Evolutionary conservation across 2,329 filamentous ascomycete species (phyloP).

Genomic region (Sclerotinia trifoliorum): DNA sequence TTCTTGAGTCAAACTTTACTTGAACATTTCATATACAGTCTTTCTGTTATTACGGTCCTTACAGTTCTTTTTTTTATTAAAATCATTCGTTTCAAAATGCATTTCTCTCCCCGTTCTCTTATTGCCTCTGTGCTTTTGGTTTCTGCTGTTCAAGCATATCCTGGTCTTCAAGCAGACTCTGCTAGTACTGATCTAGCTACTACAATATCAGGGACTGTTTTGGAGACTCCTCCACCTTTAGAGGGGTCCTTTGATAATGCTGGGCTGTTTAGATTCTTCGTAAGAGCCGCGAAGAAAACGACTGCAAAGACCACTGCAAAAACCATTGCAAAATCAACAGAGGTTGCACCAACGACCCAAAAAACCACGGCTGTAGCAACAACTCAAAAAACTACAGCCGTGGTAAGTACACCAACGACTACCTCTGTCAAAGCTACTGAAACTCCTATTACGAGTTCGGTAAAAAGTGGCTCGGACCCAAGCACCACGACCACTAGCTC

Average conservation of each 20-base stretch:
- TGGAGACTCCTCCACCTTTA: background rate
- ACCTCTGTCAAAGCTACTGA: background rate
- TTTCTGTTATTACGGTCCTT: slow-evolving; percentile 6
- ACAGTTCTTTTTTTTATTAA: background rate
- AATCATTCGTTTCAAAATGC: slow-evolving; percentile 9
- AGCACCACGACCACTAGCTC: background rate
- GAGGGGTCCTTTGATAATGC: background rate
- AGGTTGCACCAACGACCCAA: background rate
- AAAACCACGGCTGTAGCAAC: slow-evolving; percentile 5
- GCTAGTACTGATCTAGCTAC: background rate
- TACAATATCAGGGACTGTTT: background rate
- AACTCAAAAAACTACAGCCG: slow-evolving; percentile 2
- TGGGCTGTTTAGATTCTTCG: slow-evolving; percentile 15
- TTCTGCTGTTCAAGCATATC: slow-evolving; percentile 12
- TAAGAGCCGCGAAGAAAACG: slow-evolving; percentile 9
- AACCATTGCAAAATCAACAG: background rate
- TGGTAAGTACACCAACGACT: background rate
- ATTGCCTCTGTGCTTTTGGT: slow-evolving; percentile 8
- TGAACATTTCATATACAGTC: background rate
- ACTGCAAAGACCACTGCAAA: background rate
- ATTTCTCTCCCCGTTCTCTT: slow-evolving; percentile 9
- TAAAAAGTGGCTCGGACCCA: background rate
- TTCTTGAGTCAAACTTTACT: background rate
- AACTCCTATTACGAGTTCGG: background rate
- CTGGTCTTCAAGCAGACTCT: background rate